A percentile compares a stretch with the other conserved stretches of the same genome.
Conservation (phyloP, 2,329 filamentous ascomycete species). For the Phialophora macrospora region DNA sequence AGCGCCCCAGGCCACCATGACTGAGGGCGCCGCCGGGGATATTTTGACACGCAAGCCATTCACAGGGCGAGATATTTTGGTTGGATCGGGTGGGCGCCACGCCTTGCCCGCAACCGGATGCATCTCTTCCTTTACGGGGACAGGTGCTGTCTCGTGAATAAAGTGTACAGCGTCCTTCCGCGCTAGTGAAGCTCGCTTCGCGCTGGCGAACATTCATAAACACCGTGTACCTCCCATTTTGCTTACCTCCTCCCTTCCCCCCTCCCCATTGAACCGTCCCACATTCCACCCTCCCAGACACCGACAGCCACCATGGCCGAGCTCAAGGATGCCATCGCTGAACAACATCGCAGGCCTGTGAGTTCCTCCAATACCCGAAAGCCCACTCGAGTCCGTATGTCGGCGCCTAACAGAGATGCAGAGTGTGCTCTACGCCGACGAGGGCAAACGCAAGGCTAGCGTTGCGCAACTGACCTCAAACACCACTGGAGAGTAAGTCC, state of each 20-base stretch:
- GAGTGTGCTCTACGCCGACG: constrained; percentile 33
- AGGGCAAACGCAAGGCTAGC: constrained; percentile 37
- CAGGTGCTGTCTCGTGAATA: not conserved
- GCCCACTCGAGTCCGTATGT: not conserved
- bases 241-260: constrained; percentile 10
- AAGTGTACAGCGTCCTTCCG: not conserved
- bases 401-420: constrained; percentile 9
- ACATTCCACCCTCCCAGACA: not conserved
- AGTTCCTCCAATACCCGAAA: not conserved
- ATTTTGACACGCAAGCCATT: not conserved
- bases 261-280: not conserved
- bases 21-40: not conserved
- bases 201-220: constrained; percentile 14
- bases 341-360: not conserved
- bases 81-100: not conserved
- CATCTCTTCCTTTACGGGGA: not conserved
- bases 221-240: constrained; percentile 2
- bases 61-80: not conserved
- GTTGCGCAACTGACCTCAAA: constrained; percentile 43
- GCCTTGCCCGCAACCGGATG: not conserved
- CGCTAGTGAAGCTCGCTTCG: constrained; percentile 16
- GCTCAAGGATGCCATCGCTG: constrained; percentile 24
- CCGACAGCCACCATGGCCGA: constrained; percentile 25
- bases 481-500: constrained; percentile 44
- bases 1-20: constrained; percentile 2